Evolutionary conservation across 495 filamentous ascomycete genomes (phyloP).

Genomic region (Talaromyces liani): DNA sequence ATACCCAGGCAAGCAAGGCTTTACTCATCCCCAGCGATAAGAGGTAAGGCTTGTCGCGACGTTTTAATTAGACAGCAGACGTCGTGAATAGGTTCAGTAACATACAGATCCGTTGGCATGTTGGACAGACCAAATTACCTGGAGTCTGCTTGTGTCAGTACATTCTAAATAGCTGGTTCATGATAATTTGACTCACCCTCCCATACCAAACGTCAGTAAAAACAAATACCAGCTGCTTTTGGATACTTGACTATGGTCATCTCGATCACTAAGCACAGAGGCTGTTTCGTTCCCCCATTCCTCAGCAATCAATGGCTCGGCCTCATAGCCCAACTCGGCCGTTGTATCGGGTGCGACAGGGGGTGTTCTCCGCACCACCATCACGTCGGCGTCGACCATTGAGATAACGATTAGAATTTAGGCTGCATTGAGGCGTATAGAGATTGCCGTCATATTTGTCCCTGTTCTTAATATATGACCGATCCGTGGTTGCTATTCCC

Average conservation of each 20-base stretch:
- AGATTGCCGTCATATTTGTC: background rate
- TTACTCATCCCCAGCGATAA: conserved; percentile 83
- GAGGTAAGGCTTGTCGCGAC: conserved; percentile 44
- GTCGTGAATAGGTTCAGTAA: background rate
- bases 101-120: conserved; percentile 72
- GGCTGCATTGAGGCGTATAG: background rate
- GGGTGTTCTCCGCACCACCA: conserved; percentile 1
- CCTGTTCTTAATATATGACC: background rate
- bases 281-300: conserved; percentile 10
- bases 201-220: conserved; percentile 72
- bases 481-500: background rate
- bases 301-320: conserved; percentile 13
- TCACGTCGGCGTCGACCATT: background rate
- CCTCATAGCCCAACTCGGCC: conserved; percentile 6
- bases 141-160: conserved; percentile 43
- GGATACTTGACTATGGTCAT: conserved; percentile 28
- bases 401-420: background rate
- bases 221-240: conserved; percentile 80
- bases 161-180: background rate
- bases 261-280: background rate
- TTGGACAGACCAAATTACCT: conserved; percentile 92
- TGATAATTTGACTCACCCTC: conserved; percentile 45
- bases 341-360: conserved; percentile 18
- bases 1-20: conserved; percentile 84
- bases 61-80: background rate